Evolutionary conservation across 2,329 filamentous ascomycete species (phyloP), one percentile per base, ranked within the genome.

Genomic region (Cadophora malorum): DNA sequence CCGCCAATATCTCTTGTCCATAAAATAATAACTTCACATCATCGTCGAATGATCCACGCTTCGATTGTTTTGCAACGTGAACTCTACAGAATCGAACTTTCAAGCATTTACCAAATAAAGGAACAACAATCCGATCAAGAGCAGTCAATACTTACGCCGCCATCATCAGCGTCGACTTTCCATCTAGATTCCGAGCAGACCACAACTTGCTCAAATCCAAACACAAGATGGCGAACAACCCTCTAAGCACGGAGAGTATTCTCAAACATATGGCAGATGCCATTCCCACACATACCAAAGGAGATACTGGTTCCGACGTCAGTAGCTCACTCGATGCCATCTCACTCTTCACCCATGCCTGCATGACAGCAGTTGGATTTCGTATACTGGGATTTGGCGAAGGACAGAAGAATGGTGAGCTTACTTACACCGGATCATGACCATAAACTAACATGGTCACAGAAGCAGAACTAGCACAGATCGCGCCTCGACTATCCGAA

Each of bases 321-420:
- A 89, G 89, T 72, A 90, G 86, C 67, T 86, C 91, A 0, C 93
- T 91, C 78, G 94, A 98, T 81, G 93, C 91, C 59, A 83, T 97
- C 69, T 93, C 93, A 19, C 86, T 98, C 28, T 90, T 96, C 70
- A 84, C 90, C 23, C 95, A 99, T 79, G 91, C 93, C 3, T 93
- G 90, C 75, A 92, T 98, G 89, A 79, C 87, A 28, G 89, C 90
- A 9, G 88, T 95, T 2, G 92, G 89, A 71, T 98, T 97, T 78
- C 86, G 90, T 64, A 84, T 98, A 3, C 80, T 93, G 21, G 94
- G 94, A 1, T 89, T 97, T n/a, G 86, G 90, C 59, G 93, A 98
- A 79, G 93, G 95, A 64, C 88, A 94, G 76, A 87, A 83, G 59
- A 87, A 92, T 71, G 86, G 92, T 93, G 80, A 69, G 81, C 19